These are phyloP conservation scores for Mycena galopus DNA, from an alignment of 768 basidiomycete species.

Conservation along the genomic window DNA sequence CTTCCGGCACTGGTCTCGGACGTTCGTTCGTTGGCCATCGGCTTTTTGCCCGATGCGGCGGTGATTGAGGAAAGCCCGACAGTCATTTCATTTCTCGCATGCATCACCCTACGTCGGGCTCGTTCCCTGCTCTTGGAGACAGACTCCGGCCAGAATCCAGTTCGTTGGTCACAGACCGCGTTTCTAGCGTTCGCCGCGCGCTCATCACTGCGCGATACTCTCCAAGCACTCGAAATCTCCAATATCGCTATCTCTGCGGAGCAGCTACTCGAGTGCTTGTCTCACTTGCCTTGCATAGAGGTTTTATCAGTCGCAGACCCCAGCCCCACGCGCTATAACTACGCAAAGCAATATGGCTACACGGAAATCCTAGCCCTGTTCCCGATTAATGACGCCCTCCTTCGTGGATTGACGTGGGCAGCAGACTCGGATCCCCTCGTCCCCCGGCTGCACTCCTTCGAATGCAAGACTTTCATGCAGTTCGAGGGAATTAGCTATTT, in stretches of 20 bases:
- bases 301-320: not conserved
- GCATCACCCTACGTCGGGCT: constrained; percentile 2
- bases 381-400: not conserved
- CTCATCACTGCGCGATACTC: not conserved
- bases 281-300: not conserved
- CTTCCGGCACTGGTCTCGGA: constrained; percentile 1
- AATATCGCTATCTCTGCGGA: not conserved
- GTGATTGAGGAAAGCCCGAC: not conserved
- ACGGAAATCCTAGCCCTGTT: not conserved
- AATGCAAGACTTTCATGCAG: constrained; percentile 13
- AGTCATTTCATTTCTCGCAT: not conserved
- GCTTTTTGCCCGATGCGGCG: not conserved
- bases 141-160: not conserved
- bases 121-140: not conserved
- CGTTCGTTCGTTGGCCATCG: not conserved
- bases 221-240: not conserved
- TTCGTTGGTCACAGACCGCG: not conserved
- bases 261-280: not conserved
- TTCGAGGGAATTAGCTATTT: not conserved
- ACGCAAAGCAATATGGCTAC: not conserved
- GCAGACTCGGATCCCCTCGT: not conserved
- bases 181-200: not conserved
- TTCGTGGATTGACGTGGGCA: constrained; percentile 5
- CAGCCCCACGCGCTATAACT: not conserved
- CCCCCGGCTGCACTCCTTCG: constrained; percentile 13